Evolutionary conservation across 2,329 filamentous ascomycete genomes (phyloP), one percentile per base, ranked within the genome.

Genomic region (Microcera coccophila): DNA sequence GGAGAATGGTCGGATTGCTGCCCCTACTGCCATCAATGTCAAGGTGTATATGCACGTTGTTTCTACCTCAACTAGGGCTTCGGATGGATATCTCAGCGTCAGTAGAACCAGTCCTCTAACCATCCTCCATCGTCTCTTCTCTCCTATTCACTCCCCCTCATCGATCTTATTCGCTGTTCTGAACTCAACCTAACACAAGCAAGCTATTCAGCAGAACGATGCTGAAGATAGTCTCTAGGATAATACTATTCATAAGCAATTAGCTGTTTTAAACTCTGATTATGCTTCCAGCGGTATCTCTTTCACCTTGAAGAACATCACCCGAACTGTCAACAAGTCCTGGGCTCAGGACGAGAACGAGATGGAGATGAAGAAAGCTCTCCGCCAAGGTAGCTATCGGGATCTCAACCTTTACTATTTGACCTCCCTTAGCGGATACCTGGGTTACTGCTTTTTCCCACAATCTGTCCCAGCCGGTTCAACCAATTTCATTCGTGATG

Each of bases 361-460:
- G 55, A 46, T 66, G 31, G 60, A 55, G 34, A 74, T 74, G 70
- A 73, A 73, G 64, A 55, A 54, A 17, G 52, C 66, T 20, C 66
- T 75, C 34, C 68, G 70, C 55, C 64, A 70, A 58, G 67, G 68
- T 43, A 60, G 51, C 36, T 70, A 70, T 54, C 40, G 55, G 10
- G 59, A 67, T 47, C 65, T 75, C 40, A 75, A 75, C 63, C 32
- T 75, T 33, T 75, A 75, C 65, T 71, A 72, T 60, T 59, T 69
- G 39, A 55, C 56, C 16, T 47, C 55, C 35, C 57, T 72, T 34
- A 62, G 57, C 38, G 59, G 58, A 38, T 57, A 66, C 36, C 62
- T 74, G 8, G 70, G 72, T 11, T 71, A 72, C 62, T 73, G 68
- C 63, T 72, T 71, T 62, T 72, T 71, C 62, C 72, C 71, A 17